Base-by-base conservation (phyloP, 306 rosid species). In the Mimosa bimucronata region DNA sequence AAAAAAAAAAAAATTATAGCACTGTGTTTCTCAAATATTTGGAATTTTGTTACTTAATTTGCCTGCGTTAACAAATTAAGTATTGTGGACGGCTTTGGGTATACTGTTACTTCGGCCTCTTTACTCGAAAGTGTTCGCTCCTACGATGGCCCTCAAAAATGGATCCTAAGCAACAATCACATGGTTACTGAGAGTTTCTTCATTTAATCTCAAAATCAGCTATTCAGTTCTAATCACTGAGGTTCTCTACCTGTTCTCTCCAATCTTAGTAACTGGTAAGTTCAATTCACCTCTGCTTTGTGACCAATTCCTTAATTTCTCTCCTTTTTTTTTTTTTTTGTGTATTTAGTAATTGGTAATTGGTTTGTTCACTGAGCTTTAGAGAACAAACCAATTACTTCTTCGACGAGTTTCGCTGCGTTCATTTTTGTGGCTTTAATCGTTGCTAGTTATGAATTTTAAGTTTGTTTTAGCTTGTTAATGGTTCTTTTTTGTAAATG, bases 181-280 rank as follows among this genome's bases (percentile, higher is more conserved):
- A 42, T 34, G 5, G 1, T 69, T 26, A 23, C n/a, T 6, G 12
- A 26, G 1, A 5, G 34, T 16, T 44, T 69, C 18, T 23, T 69
- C 25, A 66, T 37, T 25, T 45, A 78, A 41, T 68, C 80, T 29
- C 77, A 18, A 30, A 37, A 28, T 34, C 38, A n/a, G n/a, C n/a
- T n/a, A 40, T 61, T 34, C 28, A 37, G 40, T 50, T 66, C 66
- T 42, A 70, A 50, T 74, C 64, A 30, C 34, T 2, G 1, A 4
- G 7, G 9, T n/a, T 53, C 40, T 15, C 71, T 29, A 12, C 21
- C 18, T 75, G 21, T 38, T 46, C 45, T 42, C 71, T 77, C 58
- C 4, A 21, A 6, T 57, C 77, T 12, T 61, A 18, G 37, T 29
- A 23, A 45, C 52, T 81, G 74, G 87, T 86, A 78, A 81, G 78